Evolutionary conservation across 129 eudicot species (phyloP), one percentile per base, ranked within the genome.

Genomic region (Centella asiatica): DNA sequence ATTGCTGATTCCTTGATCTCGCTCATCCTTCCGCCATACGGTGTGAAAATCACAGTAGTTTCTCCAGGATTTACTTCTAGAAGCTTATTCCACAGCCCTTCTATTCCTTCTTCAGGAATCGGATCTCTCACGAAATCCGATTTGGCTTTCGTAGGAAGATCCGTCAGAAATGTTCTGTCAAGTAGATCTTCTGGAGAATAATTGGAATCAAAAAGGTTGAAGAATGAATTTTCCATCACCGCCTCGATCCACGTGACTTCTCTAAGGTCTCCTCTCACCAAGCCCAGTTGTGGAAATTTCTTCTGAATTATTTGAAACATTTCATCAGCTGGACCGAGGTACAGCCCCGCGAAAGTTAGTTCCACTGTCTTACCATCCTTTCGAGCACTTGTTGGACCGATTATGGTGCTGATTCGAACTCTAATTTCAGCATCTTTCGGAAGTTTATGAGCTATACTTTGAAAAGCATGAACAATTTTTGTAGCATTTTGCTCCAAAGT

Each of bases 51-150:
- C 12, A 55, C 14, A 1, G 60, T 55, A 0, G 60, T 55, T 55
- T 55, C 60, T 27, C 23, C 5, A 5, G 36, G 39, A 27, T 27
- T 27, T 2, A 55, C 60, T 55, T 55, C 60, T 29, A 55, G 22
- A 55, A 55, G 60, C 60, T 55, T 55, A 4, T 55, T 23, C 60
- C 60, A 55, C 36, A 55, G 20, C 60, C 60, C 60, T 15, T 55
- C 13, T 29, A 55, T 5, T 20, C 60, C 60, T 29, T 28, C 40
- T 18, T 17, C 24, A 0, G 60, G 8, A 5, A 55, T 55, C 11
- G 60, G 40, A 17, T 8, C 22, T 17, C 60, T 55, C 2, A 55
- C 60, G 23, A 55, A 55, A 15, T 55, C 60, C n/a, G 60, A 55
- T 29, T 55, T 55, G 6, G 60, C 60, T 18, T 55, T 55, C 0